phyloP scores from a whole-genome alignment of 495 filamentous ascomycete species.

The Mycothermus thermophilus region DNA sequence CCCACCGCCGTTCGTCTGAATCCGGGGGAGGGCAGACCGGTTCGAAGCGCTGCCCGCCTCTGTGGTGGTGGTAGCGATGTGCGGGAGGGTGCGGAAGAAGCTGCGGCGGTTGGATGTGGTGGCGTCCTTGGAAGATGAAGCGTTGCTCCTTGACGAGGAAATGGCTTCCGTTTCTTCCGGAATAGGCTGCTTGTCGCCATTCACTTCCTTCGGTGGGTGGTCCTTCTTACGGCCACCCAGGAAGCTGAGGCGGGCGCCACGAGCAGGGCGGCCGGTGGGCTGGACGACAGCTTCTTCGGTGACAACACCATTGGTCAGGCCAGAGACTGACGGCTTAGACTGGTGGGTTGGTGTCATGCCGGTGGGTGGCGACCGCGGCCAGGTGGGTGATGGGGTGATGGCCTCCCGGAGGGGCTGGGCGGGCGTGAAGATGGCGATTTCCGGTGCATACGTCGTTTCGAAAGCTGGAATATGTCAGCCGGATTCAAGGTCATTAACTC shows the following conservation, averaged over 20 bases:
- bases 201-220: constrained; percentile 6
- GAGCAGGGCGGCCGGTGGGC: constrained; percentile 25
- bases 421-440: constrained; percentile 43
- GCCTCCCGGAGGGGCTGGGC: constrained; percentile 19
- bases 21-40: background rate
- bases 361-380: constrained; percentile 27
- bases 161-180: background rate
- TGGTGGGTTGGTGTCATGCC: constrained; percentile 4
- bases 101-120: constrained; percentile 14
- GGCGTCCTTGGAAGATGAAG: constrained; percentile 16
- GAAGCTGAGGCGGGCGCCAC: constrained; percentile 36
- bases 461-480: constrained; percentile 29
- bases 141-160: constrained; percentile 1
- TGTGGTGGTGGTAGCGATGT: background rate
- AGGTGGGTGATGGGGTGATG: constrained; percentile 27
- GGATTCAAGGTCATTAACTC: background rate
- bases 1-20: too few relatives aligned
- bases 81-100: constrained; percentile 18
- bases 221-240: constrained; percentile 32
- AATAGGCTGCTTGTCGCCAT: constrained; percentile 6
- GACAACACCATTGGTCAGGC: constrained; percentile 19
- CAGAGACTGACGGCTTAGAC: background rate
- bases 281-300: constrained; percentile 26
- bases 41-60: background rate
- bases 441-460: constrained; percentile 46